These are phyloP conservation scores for Biancaea sappan DNA, from an alignment of 306 rosid genomes.

Conservation along the genomic window DNA sequence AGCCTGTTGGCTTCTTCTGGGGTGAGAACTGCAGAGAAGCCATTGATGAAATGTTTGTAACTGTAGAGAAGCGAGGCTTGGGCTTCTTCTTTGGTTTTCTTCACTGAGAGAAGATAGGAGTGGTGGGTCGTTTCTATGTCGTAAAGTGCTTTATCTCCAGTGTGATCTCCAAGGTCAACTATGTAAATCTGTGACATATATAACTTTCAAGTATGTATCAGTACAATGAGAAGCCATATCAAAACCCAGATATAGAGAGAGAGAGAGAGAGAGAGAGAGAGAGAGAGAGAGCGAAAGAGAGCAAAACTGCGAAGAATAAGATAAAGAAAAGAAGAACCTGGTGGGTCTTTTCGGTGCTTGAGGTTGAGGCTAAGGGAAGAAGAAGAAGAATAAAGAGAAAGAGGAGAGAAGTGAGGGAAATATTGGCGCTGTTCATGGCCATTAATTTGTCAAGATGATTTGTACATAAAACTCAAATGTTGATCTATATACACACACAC, in stretches of 20 bases:
- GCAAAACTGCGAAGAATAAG: background rate
- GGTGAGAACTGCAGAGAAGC: conserved; percentile 89
- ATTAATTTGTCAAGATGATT: conserved; percentile 18
- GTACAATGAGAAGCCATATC: conserved; percentile 4
- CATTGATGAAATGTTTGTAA: conserved; percentile 82
- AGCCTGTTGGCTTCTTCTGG: conserved; percentile 63
- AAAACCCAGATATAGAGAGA: background rate
- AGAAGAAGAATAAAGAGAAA: conserved; percentile 14
- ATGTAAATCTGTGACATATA: conserved; percentile 56
- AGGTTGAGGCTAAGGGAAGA: conserved; percentile 37
- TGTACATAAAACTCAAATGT: conserved; percentile 17
- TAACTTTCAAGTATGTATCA: background rate
- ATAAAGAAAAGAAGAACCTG: conserved; percentile 33
- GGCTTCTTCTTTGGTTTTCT: conserved; percentile 65
- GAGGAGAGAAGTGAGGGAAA: conserved; percentile 23
- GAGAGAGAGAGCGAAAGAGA: too few species aligned
- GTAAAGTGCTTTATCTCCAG: conserved; percentile 40
- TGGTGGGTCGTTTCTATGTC: conserved; percentile 63
- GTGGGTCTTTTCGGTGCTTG: conserved; percentile 15
- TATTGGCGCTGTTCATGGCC: conserved; percentile 3
- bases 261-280: too few species aligned
- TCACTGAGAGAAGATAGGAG: conserved; percentile 67
- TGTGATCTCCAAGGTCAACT: conserved; percentile 61
- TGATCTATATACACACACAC: background rate
- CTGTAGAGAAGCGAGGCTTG: conserved; percentile 71